Conservation (phyloP, 1,284 basidiomycete genomes). For the Rhizopogon parksii region DNA sequence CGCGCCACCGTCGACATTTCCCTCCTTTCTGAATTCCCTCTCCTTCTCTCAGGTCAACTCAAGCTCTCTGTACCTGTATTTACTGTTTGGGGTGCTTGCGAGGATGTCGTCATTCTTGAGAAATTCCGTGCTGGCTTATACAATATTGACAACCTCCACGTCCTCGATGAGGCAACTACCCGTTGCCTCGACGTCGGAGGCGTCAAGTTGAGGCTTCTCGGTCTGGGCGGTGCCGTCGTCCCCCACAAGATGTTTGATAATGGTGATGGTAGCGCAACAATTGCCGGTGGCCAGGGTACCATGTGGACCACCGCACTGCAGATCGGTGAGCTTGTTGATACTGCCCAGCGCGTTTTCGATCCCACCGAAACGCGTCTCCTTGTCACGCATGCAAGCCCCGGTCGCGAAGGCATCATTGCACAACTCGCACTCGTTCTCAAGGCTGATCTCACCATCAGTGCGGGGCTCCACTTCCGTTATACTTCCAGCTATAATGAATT, state of each 20-base stretch:
- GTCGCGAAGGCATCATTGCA: constrained; percentile 87
- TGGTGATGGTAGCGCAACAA: constrained; percentile 89
- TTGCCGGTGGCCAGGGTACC: constrained; percentile 95
- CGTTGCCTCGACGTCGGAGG: constrained; percentile 89
- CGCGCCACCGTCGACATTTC: constrained; percentile 63
- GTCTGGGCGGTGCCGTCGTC: constrained; percentile 92
- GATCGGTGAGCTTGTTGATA: constrained; percentile 96
- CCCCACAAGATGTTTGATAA: constrained; percentile 98
- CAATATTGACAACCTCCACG: constrained; percentile 78
- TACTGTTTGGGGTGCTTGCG: constrained; percentile 96
- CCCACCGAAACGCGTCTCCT: constrained; percentile 90
- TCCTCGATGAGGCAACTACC: constrained; percentile 93
- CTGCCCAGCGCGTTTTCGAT: constrained; percentile 91
- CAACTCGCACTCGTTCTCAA: constrained; percentile 89
- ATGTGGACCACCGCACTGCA: constrained; percentile 99
- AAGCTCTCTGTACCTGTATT: constrained; percentile 89
- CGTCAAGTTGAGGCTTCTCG: constrained; percentile 87
- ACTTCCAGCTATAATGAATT: constrained; percentile 97
- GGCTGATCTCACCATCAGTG: constrained; percentile 91
- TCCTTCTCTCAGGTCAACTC: constrained; percentile 83
- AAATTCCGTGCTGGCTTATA: constrained; percentile 84
- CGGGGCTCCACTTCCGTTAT: constrained; percentile 96
- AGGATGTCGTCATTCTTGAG: constrained; percentile 90
- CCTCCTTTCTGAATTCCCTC: constrained; percentile 89
- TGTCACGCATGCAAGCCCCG: constrained; percentile 88